These are phyloP conservation scores for Xanthoconium purpureum DNA, from an alignment of 768 basidiomycete species.

Conservation along the genomic window DNA sequence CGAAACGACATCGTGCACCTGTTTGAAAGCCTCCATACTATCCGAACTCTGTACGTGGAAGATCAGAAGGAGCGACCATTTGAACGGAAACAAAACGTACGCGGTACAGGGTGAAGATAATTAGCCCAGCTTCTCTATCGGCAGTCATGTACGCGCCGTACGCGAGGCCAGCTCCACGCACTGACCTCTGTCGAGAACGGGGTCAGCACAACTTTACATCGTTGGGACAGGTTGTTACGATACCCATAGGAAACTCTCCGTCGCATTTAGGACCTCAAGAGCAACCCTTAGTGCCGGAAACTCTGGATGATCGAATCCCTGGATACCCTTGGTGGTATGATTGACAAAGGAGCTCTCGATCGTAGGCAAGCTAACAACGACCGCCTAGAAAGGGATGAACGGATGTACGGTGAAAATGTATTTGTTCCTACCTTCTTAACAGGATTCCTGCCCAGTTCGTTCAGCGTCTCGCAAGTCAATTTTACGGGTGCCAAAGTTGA, in stretches of 20 bases:
- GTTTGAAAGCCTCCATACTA: conserved; percentile 73
- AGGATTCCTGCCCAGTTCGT: conserved; percentile 69
- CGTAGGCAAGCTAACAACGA: conserved; percentile 85
- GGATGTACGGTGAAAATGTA: not conserved
- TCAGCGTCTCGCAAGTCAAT: conserved; percentile 65
- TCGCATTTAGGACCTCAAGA: conserved; percentile 82
- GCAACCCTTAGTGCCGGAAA: conserved; percentile 85
- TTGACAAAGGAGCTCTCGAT: conserved; percentile 90
- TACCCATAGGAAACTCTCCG: conserved; percentile 95
- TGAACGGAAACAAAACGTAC: conserved; percentile 39
- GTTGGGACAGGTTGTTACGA: conserved; percentile 2
- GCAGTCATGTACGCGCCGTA: conserved; percentile 80
- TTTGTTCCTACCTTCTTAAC: conserved; percentile 53
- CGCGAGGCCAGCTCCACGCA: conserved; percentile 92
- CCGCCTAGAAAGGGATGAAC: conserved; percentile 48
- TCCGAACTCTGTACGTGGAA: conserved; percentile 65
- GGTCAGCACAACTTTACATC: conserved; percentile 6
- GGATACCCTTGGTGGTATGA: conserved; percentile 74
- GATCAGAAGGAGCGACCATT: not conserved
- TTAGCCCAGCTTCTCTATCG: conserved; percentile 75
- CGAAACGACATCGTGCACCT: conserved; percentile 72
- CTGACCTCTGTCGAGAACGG: conserved; percentile 59
- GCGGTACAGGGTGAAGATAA: conserved; percentile 76
- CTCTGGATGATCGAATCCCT: conserved; percentile 78
- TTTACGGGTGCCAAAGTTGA: conserved; percentile 64